A percentile compares a stretch with the other conserved stretches of the same genome.
These are phyloP conservation scores for Akebia trifoliata DNA, from an alignment of 164 flowering plant genomes.

Conservation along the genomic window DNA sequence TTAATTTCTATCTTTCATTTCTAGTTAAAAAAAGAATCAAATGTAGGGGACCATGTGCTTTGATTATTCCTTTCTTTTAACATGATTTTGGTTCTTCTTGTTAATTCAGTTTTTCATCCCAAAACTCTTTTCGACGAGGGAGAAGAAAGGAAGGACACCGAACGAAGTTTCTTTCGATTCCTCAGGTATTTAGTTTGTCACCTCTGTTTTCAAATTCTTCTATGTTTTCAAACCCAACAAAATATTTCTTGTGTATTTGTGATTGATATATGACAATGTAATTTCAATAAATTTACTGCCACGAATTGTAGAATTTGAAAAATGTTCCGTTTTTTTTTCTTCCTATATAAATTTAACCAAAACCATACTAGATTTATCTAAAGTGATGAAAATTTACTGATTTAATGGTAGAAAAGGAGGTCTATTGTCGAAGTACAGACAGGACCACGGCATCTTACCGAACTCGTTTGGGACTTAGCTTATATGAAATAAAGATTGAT, in stretches of 20 bases:
- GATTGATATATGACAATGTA: neutral
- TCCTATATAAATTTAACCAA: neutral
- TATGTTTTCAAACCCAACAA: neutral
- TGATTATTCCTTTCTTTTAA: neutral
- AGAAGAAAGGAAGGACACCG: conserved; percentile 10
- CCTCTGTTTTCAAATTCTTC: neutral
- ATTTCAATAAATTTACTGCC: no score
- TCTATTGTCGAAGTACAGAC: neutral
- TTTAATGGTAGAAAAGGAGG: conserved; percentile 11
- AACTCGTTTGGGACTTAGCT: neutral
- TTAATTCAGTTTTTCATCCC: conserved; percentile 20
- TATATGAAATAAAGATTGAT: conserved; percentile 5
- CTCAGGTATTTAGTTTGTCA: conserved; percentile 14
- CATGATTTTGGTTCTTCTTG: neutral
- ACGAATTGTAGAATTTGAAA: neutral
- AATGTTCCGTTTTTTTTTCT: neutral
- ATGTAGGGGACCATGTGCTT: neutral
- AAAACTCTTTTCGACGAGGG: conserved; percentile 14
- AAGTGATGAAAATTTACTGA: neutral
- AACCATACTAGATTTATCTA: neutral
- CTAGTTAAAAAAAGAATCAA: neutral
- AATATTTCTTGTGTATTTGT: neutral
- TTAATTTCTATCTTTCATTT: neutral
- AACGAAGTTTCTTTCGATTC: conserved; percentile 10
- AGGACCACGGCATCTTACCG: neutral